Conservation (phyloP, 495 filamentous ascomycete species). For the Penicillium atrosanguineum region DNA sequence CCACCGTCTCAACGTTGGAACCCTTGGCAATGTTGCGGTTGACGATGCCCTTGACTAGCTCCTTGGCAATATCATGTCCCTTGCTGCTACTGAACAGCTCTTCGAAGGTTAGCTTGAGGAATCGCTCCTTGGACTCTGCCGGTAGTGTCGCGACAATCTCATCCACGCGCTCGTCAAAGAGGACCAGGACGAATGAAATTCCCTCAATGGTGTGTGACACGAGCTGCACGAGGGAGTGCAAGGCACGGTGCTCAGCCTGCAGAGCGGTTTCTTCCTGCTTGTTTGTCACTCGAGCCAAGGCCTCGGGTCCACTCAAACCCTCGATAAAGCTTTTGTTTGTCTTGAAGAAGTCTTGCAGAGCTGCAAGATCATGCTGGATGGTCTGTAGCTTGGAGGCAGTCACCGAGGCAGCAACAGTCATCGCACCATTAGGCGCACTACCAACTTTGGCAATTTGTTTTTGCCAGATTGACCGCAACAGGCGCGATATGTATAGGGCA, state of each 20-base stretch:
- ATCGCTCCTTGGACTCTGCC: slow-evolving; percentile 60
- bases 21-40: slow-evolving; percentile 95
- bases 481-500: slow-evolving; percentile 78
- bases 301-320: slow-evolving; percentile 82
- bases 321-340: slow-evolving; percentile 87
- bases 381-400: slow-evolving; percentile 60
- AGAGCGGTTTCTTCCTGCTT: slow-evolving; percentile 86
- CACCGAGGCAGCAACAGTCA: slow-evolving; percentile 51
- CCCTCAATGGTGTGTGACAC: slow-evolving; percentile 88
- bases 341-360: slow-evolving; percentile 76
- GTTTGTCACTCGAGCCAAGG: slow-evolving; percentile 63
- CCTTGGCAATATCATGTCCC: slow-evolving; percentile 90
- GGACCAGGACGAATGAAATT: slow-evolving; percentile 87
- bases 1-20: slow-evolving; percentile 94
- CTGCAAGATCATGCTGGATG: slow-evolving; percentile 77
- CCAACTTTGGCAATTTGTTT: slow-evolving; percentile 55
- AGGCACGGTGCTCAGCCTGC: slow-evolving; percentile 88
- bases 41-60: slow-evolving; percentile 95
- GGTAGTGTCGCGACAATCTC: slow-evolving; percentile 85
- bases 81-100: slow-evolving; percentile 72
- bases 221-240: slow-evolving; percentile 78
- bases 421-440: slow-evolving; percentile 56
- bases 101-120: slow-evolving; percentile 78
- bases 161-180: slow-evolving; percentile 88
- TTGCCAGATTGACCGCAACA: slow-evolving; percentile 86